Evolutionary conservation across 2,329 filamentous ascomycete species (phyloP).

Genomic region (Cladophialophora exuberans): DNA sequence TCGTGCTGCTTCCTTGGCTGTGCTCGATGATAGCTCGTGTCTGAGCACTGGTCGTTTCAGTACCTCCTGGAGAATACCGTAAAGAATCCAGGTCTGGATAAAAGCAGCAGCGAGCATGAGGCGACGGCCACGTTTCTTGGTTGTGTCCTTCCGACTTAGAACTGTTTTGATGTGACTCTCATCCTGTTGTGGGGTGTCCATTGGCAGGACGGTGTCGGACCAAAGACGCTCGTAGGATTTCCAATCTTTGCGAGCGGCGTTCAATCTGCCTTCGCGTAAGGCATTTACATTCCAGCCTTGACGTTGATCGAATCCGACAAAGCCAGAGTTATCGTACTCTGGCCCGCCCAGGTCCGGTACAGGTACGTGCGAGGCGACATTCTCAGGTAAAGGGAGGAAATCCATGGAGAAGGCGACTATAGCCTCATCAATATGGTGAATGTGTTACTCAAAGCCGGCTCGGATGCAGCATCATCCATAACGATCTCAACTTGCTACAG

Average conservation of each 20-base stretch:
- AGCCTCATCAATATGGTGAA: too few species aligned
- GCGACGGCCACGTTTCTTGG: too few species aligned
- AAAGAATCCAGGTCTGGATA: background rate
- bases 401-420: background rate
- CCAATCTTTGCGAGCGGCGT: background rate
- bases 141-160: too few species aligned
- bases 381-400: background rate
- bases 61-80: background rate
- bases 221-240: background rate
- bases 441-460: too few species aligned
- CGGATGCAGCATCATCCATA: too few species aligned
- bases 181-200: background rate
- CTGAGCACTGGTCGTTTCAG: background rate
- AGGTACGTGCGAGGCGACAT: background rate
- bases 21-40: background rate
- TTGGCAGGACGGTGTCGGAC: background rate
- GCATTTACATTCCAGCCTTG: constrained; percentile 1
- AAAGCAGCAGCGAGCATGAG: background rate
- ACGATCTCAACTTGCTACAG: too few species aligned
- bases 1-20: background rate
- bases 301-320: background rate
- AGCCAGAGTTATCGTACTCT: background rate
- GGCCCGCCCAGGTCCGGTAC: background rate
- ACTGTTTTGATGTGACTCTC: background rate
- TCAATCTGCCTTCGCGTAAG: background rate